Percentiles rank a stretch among this genome's conserved stretches.
Evolutionary conservation across 768 basidiomycete species (phyloP).

Genomic region (Boletus reticuloceps): DNA sequence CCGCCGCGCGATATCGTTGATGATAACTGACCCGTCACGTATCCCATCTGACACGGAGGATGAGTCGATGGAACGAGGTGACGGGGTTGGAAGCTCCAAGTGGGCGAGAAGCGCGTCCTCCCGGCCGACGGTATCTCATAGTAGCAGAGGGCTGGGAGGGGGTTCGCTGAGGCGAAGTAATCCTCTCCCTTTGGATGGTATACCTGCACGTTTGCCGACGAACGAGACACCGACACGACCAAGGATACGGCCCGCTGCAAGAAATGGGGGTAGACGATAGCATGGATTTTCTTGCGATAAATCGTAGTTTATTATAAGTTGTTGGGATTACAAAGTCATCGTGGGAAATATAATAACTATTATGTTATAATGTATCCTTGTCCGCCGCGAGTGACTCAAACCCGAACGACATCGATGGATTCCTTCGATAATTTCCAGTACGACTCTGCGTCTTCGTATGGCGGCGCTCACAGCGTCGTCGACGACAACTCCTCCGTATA

Average conservation of each 20-base stretch:
- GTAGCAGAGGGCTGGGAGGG: conserved; percentile 16
- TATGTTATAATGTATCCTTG: conserved; percentile 8
- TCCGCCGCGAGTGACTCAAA: not conserved
- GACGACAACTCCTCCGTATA: conserved; percentile 83
- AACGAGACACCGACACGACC: conserved; percentile 66
- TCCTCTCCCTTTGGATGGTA: conserved; percentile 27
- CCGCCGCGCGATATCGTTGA: conserved; percentile 26
- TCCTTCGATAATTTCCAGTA: conserved; percentile 85
- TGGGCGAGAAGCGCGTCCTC: conserved; percentile 28
- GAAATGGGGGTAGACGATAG: conserved; percentile 45
- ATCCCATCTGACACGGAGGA: conserved; percentile 30
- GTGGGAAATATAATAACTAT: conserved; percentile 28
- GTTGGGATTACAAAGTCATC: conserved; percentile 11
- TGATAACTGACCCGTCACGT: conserved; percentile 25
- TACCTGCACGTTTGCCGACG: conserved; percentile 36
- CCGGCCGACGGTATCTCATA: conserved; percentile 13
- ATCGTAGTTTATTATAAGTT: not conserved
- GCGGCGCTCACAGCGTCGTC: conserved; percentile 60
- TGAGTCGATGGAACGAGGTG: conserved; percentile 31
- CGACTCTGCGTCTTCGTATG: conserved; percentile 80
- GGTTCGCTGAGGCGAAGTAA: conserved; percentile 25
- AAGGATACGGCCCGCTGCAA: conserved; percentile 43
- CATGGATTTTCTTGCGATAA: not conserved
- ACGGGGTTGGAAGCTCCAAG: conserved; percentile 27
- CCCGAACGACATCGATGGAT: conserved; percentile 52